phyloP scores from a whole-genome alignment of 176 grass and related monocot genomes.

The Phragmites australis region DNA sequence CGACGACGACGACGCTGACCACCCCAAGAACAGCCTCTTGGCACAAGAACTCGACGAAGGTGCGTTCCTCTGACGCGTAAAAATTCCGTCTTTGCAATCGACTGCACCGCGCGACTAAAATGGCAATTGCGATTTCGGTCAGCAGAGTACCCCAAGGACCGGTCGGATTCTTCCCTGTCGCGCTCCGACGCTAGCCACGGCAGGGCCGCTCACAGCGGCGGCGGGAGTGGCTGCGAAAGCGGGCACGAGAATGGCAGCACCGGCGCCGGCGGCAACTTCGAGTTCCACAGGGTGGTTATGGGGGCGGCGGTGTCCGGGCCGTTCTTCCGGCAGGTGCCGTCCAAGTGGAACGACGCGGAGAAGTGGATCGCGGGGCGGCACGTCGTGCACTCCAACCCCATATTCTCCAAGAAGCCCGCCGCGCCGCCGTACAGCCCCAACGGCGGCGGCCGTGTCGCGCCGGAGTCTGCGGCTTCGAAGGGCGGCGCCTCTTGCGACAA shows the following conservation, averaged over 20 bases:
- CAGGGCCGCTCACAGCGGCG: neutral
- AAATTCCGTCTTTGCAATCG: neutral
- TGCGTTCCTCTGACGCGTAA: neutral
- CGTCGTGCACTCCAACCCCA: slow-evolving; percentile 76
- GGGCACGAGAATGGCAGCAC: slow-evolving; percentile 34
- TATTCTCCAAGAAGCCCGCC: slow-evolving; percentile 58
- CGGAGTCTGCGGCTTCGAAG: slow-evolving; percentile 33
- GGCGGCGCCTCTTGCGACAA: neutral
- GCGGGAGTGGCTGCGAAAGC: slow-evolving; percentile 46
- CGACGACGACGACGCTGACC: slow-evolving; percentile 45
- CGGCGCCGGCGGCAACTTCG: slow-evolving; percentile 42
- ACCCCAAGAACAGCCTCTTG: slow-evolving; percentile 63
- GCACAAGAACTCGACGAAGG: slow-evolving; percentile 61
- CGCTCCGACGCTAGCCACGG: slow-evolving; percentile 43
- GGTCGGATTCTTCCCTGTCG: slow-evolving; percentile 36
- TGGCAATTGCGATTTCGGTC: too few species aligned
- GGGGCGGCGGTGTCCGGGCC: neutral
- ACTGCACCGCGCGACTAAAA: too few species aligned
- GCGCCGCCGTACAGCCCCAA: neutral
- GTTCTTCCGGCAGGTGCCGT: slow-evolving; percentile 75
- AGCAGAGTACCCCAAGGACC: slow-evolving; percentile 44
- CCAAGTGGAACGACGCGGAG: slow-evolving; percentile 99
- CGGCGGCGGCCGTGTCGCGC: slow-evolving; percentile 39
- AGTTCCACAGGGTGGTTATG: slow-evolving; percentile 69
- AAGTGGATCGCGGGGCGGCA: slow-evolving; percentile 85